These are phyloP conservation scores for Schizonepeta tenuifolia DNA, from an alignment of 257 asterid species.

Conservation along the genomic window DNA sequence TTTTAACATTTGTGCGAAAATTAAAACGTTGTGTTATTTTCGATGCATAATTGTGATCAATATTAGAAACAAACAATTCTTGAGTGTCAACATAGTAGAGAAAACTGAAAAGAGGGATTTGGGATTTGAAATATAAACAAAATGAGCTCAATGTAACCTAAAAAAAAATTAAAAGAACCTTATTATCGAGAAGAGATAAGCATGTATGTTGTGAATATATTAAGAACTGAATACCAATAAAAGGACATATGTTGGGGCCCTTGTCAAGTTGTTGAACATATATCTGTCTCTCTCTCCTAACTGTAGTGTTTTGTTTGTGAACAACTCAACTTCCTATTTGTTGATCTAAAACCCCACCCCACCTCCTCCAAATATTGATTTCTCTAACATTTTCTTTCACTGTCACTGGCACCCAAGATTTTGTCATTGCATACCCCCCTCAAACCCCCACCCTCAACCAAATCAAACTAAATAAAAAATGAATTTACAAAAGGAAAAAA, in stretches of 20 bases:
- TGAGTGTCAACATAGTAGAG: too few species aligned
- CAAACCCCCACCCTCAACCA: slow-evolving; percentile 16
- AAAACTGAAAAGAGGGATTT: background rate
- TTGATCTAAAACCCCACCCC: slow-evolving; percentile 13
- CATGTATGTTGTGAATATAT: background rate
- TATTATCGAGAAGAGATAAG: background rate
- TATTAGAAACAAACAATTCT: too few species aligned
- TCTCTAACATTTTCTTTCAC: background rate
- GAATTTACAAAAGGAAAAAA: background rate
- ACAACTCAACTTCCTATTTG: slow-evolving; percentile 29
- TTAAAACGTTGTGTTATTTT: too few species aligned
- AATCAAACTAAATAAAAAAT: slow-evolving; percentile 12
- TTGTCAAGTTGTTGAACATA: slow-evolving; percentile 43
- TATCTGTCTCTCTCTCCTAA: slow-evolving; percentile 33
- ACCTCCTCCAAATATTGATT: background rate
- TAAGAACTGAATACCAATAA: background rate
- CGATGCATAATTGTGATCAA: too few species aligned
- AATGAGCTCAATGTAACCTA: too few species aligned
- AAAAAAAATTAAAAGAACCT: background rate
- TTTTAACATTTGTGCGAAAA: too few species aligned
- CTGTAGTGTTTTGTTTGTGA: slow-evolving; percentile 33
- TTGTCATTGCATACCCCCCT: slow-evolving; percentile 41
- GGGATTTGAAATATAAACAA: background rate
- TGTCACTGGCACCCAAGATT: slow-evolving; percentile 38
- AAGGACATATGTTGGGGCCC: slow-evolving; percentile 35